phyloP scores from a whole-genome alignment of 2,329 filamentous ascomycete species.

The Aureobasidium melanogenum region DNA sequence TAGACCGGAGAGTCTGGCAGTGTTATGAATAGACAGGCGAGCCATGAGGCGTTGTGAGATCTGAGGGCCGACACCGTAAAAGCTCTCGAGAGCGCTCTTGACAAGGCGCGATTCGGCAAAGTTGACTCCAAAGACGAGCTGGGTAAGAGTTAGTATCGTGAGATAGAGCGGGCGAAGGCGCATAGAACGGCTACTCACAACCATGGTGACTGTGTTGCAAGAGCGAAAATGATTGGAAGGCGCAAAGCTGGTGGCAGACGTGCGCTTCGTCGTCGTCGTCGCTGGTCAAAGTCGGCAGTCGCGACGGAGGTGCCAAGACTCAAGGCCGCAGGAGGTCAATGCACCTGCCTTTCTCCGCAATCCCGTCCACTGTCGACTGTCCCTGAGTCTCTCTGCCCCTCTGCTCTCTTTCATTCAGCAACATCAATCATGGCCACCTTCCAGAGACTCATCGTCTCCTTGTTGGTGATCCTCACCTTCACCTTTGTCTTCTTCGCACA shows the following conservation, averaged over 20 bases:
- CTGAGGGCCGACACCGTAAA: conserved; percentile 74
- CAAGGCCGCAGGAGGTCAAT: not conserved
- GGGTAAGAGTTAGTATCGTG: not conserved
- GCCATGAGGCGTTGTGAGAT: conserved; percentile 70
- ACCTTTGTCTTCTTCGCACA: conserved; percentile 68
- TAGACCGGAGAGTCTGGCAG: conserved; percentile 67
- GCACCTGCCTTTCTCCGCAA: not conserved
- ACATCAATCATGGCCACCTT: conserved; percentile 61
- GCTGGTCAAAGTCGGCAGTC: not conserved
- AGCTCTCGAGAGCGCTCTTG: conserved; percentile 59
- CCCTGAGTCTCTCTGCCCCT: not conserved
- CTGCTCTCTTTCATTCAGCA: conserved; percentile 8
- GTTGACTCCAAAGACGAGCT: conserved; percentile 73
- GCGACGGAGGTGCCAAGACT: not conserved
- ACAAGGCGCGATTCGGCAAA: conserved; percentile 78
- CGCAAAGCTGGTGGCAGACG: not conserved
- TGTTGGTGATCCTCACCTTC: conserved; percentile 68
- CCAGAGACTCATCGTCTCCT: conserved; percentile 60
- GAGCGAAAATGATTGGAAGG: not conserved
- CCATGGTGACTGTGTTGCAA: conserved; percentile 3
- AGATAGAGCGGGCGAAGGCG: not conserved
- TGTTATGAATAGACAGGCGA: conserved; percentile 79
- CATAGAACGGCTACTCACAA: conserved; percentile 8
- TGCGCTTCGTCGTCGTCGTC: not conserved
- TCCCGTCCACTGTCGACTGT: not conserved